Conservation (phyloP, 805 yeast species). For the Maudiozyma pseudohumilis region DNA sequence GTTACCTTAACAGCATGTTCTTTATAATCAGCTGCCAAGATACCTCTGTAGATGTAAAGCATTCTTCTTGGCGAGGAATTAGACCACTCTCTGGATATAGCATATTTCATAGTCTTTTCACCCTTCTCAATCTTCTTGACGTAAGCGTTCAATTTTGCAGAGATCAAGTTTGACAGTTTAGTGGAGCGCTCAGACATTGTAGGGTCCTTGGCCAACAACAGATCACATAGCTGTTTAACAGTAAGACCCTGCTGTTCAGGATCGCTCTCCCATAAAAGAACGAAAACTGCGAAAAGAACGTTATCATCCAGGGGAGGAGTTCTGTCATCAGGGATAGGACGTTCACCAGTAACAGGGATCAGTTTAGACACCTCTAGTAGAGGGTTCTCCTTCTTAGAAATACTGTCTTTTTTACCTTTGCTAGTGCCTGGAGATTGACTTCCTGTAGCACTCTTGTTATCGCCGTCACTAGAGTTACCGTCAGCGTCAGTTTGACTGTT, state of each 20-base stretch:
- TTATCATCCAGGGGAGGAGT: slow-evolving; percentile 49
- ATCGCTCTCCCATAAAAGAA: slow-evolving; percentile 60
- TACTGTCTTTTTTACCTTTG: slow-evolving; percentile 7
- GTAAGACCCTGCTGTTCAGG: slow-evolving; percentile 71
- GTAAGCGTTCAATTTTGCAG: slow-evolving; percentile 77
- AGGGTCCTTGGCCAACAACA: slow-evolving; percentile 63
- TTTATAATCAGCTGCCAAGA: slow-evolving; percentile 65
- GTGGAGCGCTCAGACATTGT: slow-evolving; percentile 76
- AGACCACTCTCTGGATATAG: slow-evolving; percentile 82
- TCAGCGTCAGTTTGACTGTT: neutral
- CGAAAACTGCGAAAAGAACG: slow-evolving; percentile 65
- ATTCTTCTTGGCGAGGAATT: slow-evolving; percentile 82
- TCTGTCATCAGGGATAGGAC: slow-evolving; percentile 62
- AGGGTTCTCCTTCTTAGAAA: slow-evolving; percentile 16
- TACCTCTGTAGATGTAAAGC: slow-evolving; percentile 80
- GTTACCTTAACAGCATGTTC: slow-evolving; percentile 55
- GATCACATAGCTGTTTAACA: slow-evolving; percentile 80
- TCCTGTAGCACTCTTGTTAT: slow-evolving; percentile 4
- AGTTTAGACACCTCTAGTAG: slow-evolving; percentile 49
- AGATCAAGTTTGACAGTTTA: slow-evolving; percentile 69
- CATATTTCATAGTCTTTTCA: slow-evolving; percentile 60
- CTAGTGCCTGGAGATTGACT: neutral
- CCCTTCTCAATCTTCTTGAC: slow-evolving; percentile 81
- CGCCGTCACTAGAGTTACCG: neutral
- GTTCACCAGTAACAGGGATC: slow-evolving; percentile 69